These are phyloP conservation scores for Colletotrichum shisoi DNA, from an alignment of 2,329 filamentous ascomycete genomes.

Conservation along the genomic window DNA sequence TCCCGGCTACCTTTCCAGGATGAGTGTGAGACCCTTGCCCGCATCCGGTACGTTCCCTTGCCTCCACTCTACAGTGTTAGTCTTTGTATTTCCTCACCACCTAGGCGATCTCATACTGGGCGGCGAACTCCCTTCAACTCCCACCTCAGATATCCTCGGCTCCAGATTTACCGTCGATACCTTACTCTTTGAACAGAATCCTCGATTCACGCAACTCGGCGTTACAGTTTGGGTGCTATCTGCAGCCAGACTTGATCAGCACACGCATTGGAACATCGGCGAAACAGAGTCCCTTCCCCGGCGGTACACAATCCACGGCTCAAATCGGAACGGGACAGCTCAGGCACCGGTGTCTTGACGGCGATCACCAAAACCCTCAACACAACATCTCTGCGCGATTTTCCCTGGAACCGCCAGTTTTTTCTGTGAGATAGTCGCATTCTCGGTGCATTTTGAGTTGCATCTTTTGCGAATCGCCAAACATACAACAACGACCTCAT, in stretches of 20 bases:
- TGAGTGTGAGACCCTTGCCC: slow-evolving; percentile 29
- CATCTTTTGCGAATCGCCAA: neutral
- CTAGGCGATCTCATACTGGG: slow-evolving; percentile 3
- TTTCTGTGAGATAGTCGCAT: neutral
- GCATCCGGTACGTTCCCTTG: slow-evolving; percentile 33
- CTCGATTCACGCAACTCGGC: neutral
- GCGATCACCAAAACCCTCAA: slow-evolving; percentile 20
- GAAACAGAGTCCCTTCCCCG: slow-evolving; percentile 21
- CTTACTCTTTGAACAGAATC: no score
- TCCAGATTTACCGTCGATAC: neutral
- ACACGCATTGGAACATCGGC: slow-evolving; percentile 28
- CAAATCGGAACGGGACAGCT: slow-evolving; percentile 37
- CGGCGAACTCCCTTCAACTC: neutral
- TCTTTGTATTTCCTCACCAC: slow-evolving; percentile 15
- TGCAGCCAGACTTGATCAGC: slow-evolving; percentile 13
- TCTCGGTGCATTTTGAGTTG: neutral
- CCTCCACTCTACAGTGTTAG: slow-evolving; percentile 21
- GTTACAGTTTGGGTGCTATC: neutral
- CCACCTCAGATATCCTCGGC: neutral
- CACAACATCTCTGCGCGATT: slow-evolving; percentile 30
- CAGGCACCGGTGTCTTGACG: slow-evolving; percentile 32
- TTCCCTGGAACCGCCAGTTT: neutral
- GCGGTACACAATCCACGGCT: slow-evolving; percentile 27
- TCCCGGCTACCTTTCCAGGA: slow-evolving; percentile 13
- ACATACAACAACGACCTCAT: neutral